Evolutionary conservation across 768 basidiomycete genomes (phyloP), one percentile per base, ranked within the genome.

Genomic region (Paxillus ammoniavirescens): DNA sequence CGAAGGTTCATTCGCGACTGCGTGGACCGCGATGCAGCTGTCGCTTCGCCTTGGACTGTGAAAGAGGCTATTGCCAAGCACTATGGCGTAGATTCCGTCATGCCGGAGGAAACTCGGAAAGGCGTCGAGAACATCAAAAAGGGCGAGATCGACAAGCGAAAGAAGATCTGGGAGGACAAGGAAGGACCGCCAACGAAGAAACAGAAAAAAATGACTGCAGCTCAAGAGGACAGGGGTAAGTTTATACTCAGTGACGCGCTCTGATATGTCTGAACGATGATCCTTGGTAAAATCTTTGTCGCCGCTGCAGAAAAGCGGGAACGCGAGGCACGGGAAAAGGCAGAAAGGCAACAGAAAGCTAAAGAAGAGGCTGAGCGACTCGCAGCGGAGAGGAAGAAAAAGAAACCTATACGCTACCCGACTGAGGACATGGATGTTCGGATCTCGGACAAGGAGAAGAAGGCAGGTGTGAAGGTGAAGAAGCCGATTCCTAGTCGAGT

Each of bases 1-100:
- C 91, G 94, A 59, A 88, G 94, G 14, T 98, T 96, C 72, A 91
- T 99, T 53, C 87, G 92, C 57, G 97, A 98, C 65, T 96, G 93
- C 62, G 89, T 99, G 2, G 89, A 92, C 63, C 86, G 97, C 33
- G 93, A 96, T 60, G 80, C 93, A 14, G 89, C 92, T 8, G 88
- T 96, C 26, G 93, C 93, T 8, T 91, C 93, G 1, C 96, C 97
- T 6, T 99, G 97, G 97, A 87, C 86, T 2, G 94, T 98, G 30
- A 98, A 98, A 69, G 82, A 82, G 2, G 73, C 78, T 6, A 89
- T 98, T 52, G 95, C 93, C 1, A 80, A 81, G 54, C 82, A 86
- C 50, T 97, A 93, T 71, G 90, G 89, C 10, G 86, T 99, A 30
- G 83, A 87, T 56, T 84, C 82, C 23, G 77, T 89, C 49, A 93